Conservation (phyloP, 2,329 filamentous ascomycete species). For the Penicillium thymicola region DNA sequence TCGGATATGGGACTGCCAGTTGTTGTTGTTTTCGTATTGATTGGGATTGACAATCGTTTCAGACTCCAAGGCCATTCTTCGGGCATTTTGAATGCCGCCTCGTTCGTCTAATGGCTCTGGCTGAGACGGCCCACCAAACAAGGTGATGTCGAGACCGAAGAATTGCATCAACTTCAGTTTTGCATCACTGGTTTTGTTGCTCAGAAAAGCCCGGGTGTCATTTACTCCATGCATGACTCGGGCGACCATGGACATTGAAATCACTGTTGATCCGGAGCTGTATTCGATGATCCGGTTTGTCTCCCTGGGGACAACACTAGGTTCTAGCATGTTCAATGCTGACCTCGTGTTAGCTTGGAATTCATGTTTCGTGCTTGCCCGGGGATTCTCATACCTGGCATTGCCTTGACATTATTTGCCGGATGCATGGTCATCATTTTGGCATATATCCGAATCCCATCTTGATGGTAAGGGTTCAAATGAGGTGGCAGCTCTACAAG, state of each 20-base stretch:
- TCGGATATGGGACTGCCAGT: conserved; percentile 48
- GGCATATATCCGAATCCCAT: conserved; percentile 62
- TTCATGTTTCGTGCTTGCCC: not conserved
- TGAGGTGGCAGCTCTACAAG: conserved; percentile 58
- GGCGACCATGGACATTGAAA: conserved; percentile 57
- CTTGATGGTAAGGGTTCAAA: conserved; percentile 56
- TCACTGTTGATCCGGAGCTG: conserved; percentile 61
- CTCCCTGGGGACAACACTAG: conserved; percentile 41
- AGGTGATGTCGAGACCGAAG: conserved; percentile 56
- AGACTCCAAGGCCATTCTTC: conserved; percentile 43
- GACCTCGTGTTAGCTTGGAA: not conserved
- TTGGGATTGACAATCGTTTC: conserved; percentile 51
- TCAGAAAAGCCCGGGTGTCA: conserved; percentile 55
- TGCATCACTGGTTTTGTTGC: conserved; percentile 56
- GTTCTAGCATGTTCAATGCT: conserved; percentile 53
- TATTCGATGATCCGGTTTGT: conserved; percentile 58
- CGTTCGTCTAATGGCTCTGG: conserved; percentile 54
- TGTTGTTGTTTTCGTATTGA: conserved; percentile 54
- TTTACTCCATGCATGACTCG: conserved; percentile 51
- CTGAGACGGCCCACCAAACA: conserved; percentile 59
- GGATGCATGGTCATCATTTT: conserved; percentile 66
- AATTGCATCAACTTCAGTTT: conserved; percentile 58
- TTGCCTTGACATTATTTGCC: conserved; percentile 62
- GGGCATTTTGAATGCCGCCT: conserved; percentile 52
- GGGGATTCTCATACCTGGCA: conserved; percentile 44